phyloP scores from a whole-genome alignment of 2,329 filamentous ascomycete species.

The Purpureocillium takamizusanense region DNA sequence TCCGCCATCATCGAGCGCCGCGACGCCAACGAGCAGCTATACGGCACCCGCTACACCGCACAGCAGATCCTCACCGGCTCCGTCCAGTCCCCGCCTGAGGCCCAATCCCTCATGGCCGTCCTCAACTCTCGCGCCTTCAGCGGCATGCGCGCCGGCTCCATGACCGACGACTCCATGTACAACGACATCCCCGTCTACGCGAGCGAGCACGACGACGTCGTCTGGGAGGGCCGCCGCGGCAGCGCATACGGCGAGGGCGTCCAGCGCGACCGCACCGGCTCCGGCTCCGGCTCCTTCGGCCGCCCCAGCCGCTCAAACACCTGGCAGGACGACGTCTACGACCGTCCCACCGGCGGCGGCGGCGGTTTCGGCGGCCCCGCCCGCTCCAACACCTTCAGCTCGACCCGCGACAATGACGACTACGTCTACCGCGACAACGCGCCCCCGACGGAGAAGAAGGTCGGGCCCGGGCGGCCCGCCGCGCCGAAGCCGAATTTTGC shows the following conservation, averaged over 20 bases:
- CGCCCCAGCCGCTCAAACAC: constrained; percentile 55
- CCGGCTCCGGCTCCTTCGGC: constrained; percentile 39
- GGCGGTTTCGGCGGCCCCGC: constrained; percentile 25
- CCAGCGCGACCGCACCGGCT: constrained; percentile 21
- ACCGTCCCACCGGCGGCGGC: constrained; percentile 36
- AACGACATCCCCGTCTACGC: constrained; percentile 91
- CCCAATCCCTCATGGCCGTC: constrained; percentile 75
- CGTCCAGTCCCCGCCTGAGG: constrained; percentile 69
- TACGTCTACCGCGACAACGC: constrained; percentile 46
- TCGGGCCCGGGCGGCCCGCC: constrained; percentile 66
- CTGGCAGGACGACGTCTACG: constrained; percentile 70
- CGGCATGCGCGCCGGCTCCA: constrained; percentile 41
- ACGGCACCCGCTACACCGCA: constrained; percentile 74
- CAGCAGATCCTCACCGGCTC: constrained; percentile 71
- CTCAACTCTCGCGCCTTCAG: constrained; percentile 80
- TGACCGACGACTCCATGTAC: constrained; percentile 63
- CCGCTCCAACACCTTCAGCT: constrained; percentile 43
- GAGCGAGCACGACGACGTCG: constrained; percentile 68
- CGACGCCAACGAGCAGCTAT: constrained; percentile 95
- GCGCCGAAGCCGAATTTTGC: constrained; percentile 84
- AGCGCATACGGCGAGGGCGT: constrained; percentile 61
- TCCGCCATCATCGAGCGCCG: constrained; percentile 87
- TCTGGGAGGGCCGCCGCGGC: constrained; percentile 71
- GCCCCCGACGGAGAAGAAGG: constrained; percentile 23
- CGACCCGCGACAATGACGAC: constrained; percentile 33